These are phyloP conservation scores for Candida tammaniensis DNA, from an alignment of 805 yeast species.

Conservation along the genomic window DNA sequence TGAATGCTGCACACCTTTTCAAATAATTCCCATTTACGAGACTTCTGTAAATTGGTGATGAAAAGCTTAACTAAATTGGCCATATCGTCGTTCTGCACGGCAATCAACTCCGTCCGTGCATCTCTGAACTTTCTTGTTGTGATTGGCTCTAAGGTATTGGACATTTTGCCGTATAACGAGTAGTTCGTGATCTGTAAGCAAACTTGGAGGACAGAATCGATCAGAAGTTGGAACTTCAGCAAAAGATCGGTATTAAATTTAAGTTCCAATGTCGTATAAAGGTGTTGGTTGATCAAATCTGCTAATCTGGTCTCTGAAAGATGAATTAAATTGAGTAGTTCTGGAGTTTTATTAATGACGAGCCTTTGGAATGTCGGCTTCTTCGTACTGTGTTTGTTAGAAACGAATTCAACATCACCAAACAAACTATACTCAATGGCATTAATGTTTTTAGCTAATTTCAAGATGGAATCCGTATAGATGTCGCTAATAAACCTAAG, in stretches of 20 bases:
- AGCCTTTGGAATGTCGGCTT: constrained; percentile 35
- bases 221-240: constrained; percentile 39
- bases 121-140: constrained; percentile 68
- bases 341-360: constrained; percentile 42
- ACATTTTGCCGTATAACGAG: constrained; percentile 52
- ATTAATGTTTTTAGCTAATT: constrained; percentile 56
- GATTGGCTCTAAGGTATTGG: constrained; percentile 52
- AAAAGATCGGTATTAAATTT: constrained; percentile 36
- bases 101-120: constrained; percentile 67
- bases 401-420: constrained; percentile 37
- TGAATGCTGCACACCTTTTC: constrained; percentile 53
- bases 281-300: constrained; percentile 57
- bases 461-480: constrained; percentile 54
- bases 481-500: constrained; percentile 55
- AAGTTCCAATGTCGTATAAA: constrained; percentile 42
- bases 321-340: constrained; percentile 47
- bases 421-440: constrained; percentile 56
- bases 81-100: constrained; percentile 57
- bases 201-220: constrained; percentile 52
- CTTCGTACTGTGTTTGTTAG: constrained; percentile 31
- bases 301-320: constrained; percentile 58
- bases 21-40: constrained; percentile 50
- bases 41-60: constrained; percentile 51
- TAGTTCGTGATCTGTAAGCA: constrained; percentile 53
- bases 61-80: constrained; percentile 57